Conservation (phyloP, 495 filamentous ascomycete genomes). For the Halenospora varia region DNA sequence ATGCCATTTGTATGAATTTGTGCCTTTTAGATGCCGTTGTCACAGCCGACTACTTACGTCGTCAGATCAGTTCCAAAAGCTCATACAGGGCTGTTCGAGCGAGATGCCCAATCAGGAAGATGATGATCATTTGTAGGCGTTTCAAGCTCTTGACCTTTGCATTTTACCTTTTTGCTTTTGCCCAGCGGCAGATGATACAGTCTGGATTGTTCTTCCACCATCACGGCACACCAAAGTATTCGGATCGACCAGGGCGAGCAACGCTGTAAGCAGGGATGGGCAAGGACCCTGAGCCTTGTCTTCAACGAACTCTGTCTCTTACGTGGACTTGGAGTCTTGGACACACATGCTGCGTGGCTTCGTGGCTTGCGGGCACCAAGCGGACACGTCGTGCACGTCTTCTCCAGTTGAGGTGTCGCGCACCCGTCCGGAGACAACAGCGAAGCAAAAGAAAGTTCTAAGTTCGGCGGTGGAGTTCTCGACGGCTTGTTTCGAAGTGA, state of each 20-base stretch:
- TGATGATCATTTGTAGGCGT: constrained; percentile 8
- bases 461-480: background rate
- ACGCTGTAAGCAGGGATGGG: background rate
- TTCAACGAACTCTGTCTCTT: background rate
- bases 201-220: background rate
- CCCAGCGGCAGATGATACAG: background rate
- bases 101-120: constrained; percentile 12
- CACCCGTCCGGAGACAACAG: background rate
- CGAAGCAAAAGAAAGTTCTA: background rate
- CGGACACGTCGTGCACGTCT: background rate
- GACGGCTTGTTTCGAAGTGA: background rate
- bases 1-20: background rate
- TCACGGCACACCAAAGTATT: no score
- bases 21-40: constrained; percentile 13
- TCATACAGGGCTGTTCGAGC: background rate
- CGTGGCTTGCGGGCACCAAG: background rate
- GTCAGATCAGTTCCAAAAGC: background rate
- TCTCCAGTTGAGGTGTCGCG: no score
- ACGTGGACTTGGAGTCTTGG: background rate
- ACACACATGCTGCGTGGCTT: background rate
- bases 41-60: constrained; percentile 13
- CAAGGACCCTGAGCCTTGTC: background rate
- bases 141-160: constrained; percentile 9
- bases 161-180: constrained; percentile 3
- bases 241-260: no score